phyloP scores from a whole-genome alignment of 148 eudicot genomes.

The Chenopodium formosanum region DNA sequence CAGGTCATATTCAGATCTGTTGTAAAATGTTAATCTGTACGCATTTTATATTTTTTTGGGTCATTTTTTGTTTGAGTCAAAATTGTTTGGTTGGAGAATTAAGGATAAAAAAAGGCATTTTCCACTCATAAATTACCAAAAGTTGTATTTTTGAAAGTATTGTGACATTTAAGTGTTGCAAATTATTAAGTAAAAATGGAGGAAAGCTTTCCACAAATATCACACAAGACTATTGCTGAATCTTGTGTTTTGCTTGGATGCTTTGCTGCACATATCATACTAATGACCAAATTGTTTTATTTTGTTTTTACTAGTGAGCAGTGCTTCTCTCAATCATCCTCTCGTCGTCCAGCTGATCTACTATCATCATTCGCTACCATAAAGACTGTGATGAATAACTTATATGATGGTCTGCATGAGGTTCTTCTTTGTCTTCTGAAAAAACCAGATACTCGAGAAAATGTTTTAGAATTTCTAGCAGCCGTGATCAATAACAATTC shows the following conservation, averaged over 20 bases:
- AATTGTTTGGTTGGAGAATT: no score
- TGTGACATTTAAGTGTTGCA: no score
- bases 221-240: not conserved
- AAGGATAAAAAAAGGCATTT: no score
- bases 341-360: conserved; percentile 87
- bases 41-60: not conserved
- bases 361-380: conserved; percentile 87
- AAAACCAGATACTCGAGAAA: conserved; percentile 75
- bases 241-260: not conserved
- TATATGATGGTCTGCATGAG: conserved; percentile 78
- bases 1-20: no score
- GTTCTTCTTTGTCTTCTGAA: conserved; percentile 72
- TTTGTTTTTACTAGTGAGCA: conserved; percentile 57
- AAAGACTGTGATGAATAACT: conserved; percentile 79
- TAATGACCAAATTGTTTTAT: conserved; percentile 10
- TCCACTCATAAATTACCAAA: no score
- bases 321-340: conserved; percentile 87
- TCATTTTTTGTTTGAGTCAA: not conserved
- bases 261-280: not conserved
- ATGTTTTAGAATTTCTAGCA: conserved; percentile 74
- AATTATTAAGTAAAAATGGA: no score
- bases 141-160: no score
- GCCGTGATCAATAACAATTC: conserved; percentile 82
- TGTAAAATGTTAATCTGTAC: not conserved
- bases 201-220: not conserved